A percentile compares a stretch with the other conserved stretches of the same genome.
Evolutionary conservation across 202 grass and related monocot species (phyloP).

Genomic region (Dendrocalamus latiflorus): DNA sequence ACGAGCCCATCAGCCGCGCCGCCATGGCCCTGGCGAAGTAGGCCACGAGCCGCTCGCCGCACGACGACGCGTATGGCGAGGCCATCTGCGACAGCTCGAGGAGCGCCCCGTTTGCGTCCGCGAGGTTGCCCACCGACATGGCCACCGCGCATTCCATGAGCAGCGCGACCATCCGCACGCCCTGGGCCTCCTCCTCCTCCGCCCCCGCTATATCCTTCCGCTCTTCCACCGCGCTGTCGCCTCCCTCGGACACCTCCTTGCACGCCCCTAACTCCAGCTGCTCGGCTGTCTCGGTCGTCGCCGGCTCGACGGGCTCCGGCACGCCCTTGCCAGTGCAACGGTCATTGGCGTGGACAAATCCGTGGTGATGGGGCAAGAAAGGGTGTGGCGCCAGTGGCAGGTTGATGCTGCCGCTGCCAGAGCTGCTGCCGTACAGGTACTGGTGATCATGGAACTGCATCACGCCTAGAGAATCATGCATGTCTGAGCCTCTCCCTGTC

Average conservation of each 20-base stretch:
- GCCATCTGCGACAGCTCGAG: conserved; percentile 58
- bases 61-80: conserved; percentile 51
- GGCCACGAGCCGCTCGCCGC: conserved; percentile 58
- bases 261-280: not conserved
- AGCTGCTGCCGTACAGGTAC: conserved; percentile 23
- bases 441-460: conserved; percentile 43
- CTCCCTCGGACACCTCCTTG: conserved; percentile 16
- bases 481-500: conserved; percentile 35
- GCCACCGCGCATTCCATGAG: conserved; percentile 62
- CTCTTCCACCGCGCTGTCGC: not conserved
- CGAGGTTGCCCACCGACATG: conserved; percentile 58
- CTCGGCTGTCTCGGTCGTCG: not conserved
- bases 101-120: conserved; percentile 43
- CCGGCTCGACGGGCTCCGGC: conserved; percentile 2
- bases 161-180: conserved; percentile 47
- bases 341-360: not conserved
- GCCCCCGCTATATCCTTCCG: not conserved
- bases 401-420: not conserved
- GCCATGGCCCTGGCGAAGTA: conserved; percentile 58
- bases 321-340: conserved; percentile 4
- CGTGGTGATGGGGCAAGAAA: conserved; percentile 25
- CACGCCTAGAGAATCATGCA: conserved; percentile 40
- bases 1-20: conserved; percentile 45
- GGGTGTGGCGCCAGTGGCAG: conserved; percentile 14
- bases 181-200: conserved; percentile 20